Base-by-base conservation (phyloP, 2,329 filamentous ascomycete genomes). In the Ophiostoma montium region DNA sequence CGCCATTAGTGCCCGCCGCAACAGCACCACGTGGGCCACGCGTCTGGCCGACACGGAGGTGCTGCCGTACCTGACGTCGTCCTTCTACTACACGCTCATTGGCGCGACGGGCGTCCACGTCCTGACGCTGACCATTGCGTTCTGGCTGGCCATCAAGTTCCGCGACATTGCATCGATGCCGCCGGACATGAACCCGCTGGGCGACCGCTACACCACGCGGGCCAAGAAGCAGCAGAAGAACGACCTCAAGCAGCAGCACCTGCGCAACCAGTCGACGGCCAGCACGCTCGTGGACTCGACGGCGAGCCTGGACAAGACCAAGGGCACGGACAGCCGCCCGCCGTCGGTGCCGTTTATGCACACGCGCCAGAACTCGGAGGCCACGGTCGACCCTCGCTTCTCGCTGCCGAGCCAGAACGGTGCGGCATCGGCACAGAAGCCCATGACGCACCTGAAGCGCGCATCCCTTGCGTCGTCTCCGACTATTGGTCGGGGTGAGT, bases 121-220 rank as follows among this genome's bases (percentile, higher is more conserved):
- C 0, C 54, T 86, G 10, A 86, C 86, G 2, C 64, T 92, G 1
- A 64, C 70, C 16, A 68, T 94, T 33, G 86, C 86, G 5, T 61
- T 86, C 31, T 95, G 84, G 66, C 71, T 96, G 23, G 78, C 80
- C 15, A 62, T 85, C 47, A 76, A 84, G 57, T 96, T 95, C 76
- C 78, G 82, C 36, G 83, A 84, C 60, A 95, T 96, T 58, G 72
- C 80, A 5, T 70, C 74, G 18, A 74, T 95, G 62, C 90, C 90
- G 6, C 89, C 90, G 0, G 90, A 96, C 60, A 87, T 95, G 84
- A 96, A 96, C 62, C 90, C 90, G 2, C 72, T 96, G 13, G 89
- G 95, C 62, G 79, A 85, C 56, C 82, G 90, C 58, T 68, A 94
- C 51, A 95, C 88, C 1, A 80, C 82, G 21, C 68, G 65, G 50